phyloP scores from a whole-genome alignment of 2,329 filamentous ascomycete genomes.

The Xylaria sp. region DNA sequence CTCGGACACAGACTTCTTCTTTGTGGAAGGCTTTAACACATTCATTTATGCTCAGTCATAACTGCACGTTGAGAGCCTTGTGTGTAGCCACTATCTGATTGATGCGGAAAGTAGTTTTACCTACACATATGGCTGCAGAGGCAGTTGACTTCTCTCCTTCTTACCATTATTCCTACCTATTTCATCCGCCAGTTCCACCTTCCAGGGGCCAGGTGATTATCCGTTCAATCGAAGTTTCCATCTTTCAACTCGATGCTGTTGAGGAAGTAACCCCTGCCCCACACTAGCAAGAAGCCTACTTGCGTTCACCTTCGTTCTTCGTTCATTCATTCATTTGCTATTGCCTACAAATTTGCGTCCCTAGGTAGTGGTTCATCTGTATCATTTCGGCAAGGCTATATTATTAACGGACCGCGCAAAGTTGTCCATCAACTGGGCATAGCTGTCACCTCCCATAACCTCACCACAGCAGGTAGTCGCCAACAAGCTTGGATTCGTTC shows the following conservation, averaged over 20 bases:
- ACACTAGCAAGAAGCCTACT: neutral
- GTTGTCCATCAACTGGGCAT: neutral
- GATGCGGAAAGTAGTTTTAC: neutral
- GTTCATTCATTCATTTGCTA: neutral
- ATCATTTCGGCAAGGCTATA: neutral
- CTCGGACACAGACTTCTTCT: neutral
- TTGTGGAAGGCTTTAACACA: neutral
- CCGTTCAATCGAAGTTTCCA: neutral
- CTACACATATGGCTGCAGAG: neutral
- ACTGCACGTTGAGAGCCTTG: neutral
- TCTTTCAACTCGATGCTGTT: neutral
- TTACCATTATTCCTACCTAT: neutral
- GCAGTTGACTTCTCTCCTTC: neutral
- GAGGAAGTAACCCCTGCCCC: constrained; percentile 22
- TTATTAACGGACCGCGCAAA: neutral
- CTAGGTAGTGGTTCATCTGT: neutral
- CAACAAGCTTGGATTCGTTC: neutral
- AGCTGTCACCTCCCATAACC: neutral
- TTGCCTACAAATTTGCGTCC: neutral
- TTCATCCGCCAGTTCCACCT: neutral
- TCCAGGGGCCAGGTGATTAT: neutral
- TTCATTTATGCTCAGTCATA: neutral
- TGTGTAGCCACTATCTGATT: neutral
- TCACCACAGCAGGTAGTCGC: neutral
- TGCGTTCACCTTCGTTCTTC: neutral